Conservation (phyloP, 495 filamentous ascomycete species). For the Penicillium ochrochloron region DNA sequence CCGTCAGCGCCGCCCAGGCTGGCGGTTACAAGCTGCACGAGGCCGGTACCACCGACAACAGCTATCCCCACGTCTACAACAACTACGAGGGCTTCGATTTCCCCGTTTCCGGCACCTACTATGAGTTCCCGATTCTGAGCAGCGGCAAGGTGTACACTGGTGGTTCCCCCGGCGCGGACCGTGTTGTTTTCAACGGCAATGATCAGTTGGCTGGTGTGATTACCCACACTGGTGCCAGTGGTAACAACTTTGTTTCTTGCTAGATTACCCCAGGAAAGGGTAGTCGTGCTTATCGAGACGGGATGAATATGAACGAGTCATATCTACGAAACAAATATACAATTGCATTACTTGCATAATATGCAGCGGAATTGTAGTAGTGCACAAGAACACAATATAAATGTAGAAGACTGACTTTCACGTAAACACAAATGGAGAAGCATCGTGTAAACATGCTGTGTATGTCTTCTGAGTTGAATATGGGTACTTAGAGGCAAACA, state of each 20-base stretch:
- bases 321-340: background rate
- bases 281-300: too few species aligned
- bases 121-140: conserved; percentile 72
- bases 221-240: conserved; percentile 71
- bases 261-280: background rate
- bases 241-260: conserved; percentile 67
- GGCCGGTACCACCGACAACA: conserved; percentile 50
- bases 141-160: conserved; percentile 60
- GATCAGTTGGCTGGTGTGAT: conserved; percentile 62
- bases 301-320: background rate
- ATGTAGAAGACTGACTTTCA: conserved; percentile 36
- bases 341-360: background rate
- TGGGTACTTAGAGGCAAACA: conserved; percentile 42
- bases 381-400: background rate
- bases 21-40: conserved; percentile 55
- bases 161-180: conserved; percentile 69
- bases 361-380: background rate
- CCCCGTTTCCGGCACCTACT: conserved; percentile 63
- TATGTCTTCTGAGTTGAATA: conserved; percentile 26
- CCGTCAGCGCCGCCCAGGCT: conserved; percentile 53
- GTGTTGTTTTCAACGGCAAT: conserved; percentile 66
- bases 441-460: conserved; percentile 29
- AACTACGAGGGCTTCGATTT: conserved; percentile 77
- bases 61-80: conserved; percentile 74
- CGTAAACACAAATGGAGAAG: conserved; percentile 25